Conservation (phyloP, 2,329 filamentous ascomycete genomes). For the Ceratocystis smalleyi region DNA sequence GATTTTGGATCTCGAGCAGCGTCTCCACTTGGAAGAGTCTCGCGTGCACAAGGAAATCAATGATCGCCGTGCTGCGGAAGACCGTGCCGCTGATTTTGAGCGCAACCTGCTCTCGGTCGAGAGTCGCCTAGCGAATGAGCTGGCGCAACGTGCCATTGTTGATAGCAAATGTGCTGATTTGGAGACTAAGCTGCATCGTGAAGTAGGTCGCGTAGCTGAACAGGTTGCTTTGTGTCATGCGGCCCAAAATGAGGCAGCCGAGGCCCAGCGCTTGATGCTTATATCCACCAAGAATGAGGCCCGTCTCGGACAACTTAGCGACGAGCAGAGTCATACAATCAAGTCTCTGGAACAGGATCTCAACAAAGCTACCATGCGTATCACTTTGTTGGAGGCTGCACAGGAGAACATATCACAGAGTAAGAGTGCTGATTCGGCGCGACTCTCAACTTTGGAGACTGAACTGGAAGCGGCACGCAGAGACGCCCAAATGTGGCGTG, state of each 20-base stretch:
- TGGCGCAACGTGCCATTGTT: conserved; percentile 43
- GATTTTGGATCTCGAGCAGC: conserved; percentile 44
- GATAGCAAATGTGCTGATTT: conserved; percentile 51
- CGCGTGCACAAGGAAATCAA: conserved; percentile 35
- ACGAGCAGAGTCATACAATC: conserved; percentile 54
- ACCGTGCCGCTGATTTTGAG: conserved; percentile 36
- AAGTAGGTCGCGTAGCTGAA: conserved; percentile 47
- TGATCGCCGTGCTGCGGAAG: conserved; percentile 37
- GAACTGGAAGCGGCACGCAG: conserved; percentile 41
- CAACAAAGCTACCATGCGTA: conserved; percentile 42
- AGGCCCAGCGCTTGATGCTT: conserved; percentile 54
- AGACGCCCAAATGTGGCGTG: conserved; percentile 44
- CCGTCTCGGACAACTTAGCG: conserved; percentile 48
- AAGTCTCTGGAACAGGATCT: conserved; percentile 41
- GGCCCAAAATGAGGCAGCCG: conserved; percentile 56
- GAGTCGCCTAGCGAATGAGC: conserved; percentile 44
- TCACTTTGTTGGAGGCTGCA: conserved; percentile 53
- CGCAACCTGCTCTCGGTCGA: conserved; percentile 42
- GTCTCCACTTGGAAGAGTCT: conserved; percentile 32
- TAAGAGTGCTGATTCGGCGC: conserved; percentile 40
- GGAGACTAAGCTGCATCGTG: conserved; percentile 49
- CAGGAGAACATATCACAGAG: conserved; percentile 41
- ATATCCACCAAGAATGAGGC: conserved; percentile 58
- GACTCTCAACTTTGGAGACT: conserved; percentile 33
- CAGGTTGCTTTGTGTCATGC: conserved; percentile 48